These are phyloP conservation scores for Flaveria brownii DNA, from an alignment of 129 eudicot genomes.

Conservation along the genomic window DNA sequence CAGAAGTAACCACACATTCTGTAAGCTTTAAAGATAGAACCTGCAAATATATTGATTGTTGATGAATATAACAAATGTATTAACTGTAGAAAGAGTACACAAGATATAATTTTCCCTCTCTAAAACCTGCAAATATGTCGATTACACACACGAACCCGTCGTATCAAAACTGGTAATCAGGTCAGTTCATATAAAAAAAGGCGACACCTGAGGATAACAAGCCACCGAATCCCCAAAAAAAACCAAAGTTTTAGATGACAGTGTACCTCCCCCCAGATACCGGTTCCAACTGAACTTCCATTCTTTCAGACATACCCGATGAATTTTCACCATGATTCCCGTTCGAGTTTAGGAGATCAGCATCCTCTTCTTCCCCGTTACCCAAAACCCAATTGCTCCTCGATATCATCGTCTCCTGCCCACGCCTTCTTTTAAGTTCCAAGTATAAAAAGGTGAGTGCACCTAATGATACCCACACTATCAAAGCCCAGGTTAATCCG, in stretches of 20 bases:
- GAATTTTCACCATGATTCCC: constrained; percentile 51
- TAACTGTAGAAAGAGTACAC: constrained; percentile 25
- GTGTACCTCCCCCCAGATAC: constrained; percentile 40
- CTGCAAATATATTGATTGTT: constrained; percentile 19
- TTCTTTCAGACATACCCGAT: constrained; percentile 45
- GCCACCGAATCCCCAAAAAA: constrained; percentile 15
- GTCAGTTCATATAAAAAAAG: constrained; percentile 28
- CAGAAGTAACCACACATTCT: not conserved
- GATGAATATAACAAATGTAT: constrained; percentile 35
- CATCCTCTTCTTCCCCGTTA: constrained; percentile 78
- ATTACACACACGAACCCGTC: constrained; percentile 37
- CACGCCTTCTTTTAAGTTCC: constrained; percentile 53
- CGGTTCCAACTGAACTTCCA: constrained; percentile 91
- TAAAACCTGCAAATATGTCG: constrained; percentile 11
- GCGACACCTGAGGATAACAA: not conserved
- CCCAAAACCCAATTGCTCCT: constrained; percentile 91
- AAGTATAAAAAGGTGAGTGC: constrained; percentile 52
- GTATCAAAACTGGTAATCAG: constrained; percentile 36
- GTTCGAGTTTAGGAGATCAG: constrained; percentile 65
- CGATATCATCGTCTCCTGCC: constrained; percentile 36
- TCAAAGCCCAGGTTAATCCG: constrained; percentile 88
- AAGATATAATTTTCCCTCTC: constrained; percentile 28
- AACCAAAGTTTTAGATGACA: constrained; percentile 21
- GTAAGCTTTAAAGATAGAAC: constrained; percentile 11
- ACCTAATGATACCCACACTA: constrained; percentile 67